Conservation (phyloP, 148 eudicot species). For the Mesembryanthemum crystallinum region DNA sequence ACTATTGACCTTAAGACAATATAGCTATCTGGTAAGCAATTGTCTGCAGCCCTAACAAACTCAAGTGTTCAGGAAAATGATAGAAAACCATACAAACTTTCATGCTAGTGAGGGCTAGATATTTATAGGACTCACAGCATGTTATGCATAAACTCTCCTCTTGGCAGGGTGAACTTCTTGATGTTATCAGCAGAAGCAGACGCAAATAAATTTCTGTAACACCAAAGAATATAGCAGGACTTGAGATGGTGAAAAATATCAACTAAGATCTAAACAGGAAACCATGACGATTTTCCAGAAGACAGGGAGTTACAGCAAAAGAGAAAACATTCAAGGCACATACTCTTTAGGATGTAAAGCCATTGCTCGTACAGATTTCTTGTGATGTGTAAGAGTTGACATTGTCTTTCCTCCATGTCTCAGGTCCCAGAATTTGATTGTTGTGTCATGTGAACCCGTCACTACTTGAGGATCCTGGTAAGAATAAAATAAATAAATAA, state of each 20-base stretch:
- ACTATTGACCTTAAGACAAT: neutral
- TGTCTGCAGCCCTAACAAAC: neutral
- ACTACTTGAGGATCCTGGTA: conserved; percentile 97
- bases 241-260: neutral
- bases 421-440: conserved; percentile 95
- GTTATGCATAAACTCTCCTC: conserved; percentile 97
- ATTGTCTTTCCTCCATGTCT: conserved; percentile 93
- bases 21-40: neutral
- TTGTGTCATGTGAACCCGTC: conserved; percentile 93
- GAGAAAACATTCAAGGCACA: conserved; percentile 19
- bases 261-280: neutral
- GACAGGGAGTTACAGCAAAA: neutral
- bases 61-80: neutral
- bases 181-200: conserved; percentile 98
- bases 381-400: conserved; percentile 88
- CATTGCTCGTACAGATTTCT: conserved; percentile 94
- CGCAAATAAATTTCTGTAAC: conserved; percentile 83
- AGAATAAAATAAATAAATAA: too few species aligned
- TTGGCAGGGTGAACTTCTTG: conserved; percentile 84
- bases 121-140: conserved; percentile 79
- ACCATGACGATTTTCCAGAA: neutral
- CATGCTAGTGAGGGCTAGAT: neutral
- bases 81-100: neutral
- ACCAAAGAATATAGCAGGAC: neutral
- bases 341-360: conserved; percentile 94